Percentiles rank a stretch among this genome's conserved stretches.
phyloP scores from a whole-genome alignment of 441 rosid genomes.

The Adansonia madagascariensis region DNA sequence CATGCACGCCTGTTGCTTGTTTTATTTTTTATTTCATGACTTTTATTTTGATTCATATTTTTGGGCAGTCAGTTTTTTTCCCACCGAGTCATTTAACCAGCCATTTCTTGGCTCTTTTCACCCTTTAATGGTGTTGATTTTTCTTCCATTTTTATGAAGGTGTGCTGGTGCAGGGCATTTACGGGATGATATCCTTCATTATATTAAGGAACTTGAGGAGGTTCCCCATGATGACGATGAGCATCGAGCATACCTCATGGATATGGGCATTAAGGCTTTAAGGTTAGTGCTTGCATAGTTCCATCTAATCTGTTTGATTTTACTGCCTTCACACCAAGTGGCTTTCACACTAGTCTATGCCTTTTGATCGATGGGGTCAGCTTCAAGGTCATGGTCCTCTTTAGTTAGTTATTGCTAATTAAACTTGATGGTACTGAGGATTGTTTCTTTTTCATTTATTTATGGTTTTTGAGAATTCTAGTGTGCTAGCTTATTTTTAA shows the following conservation, averaged over 20 bases:
- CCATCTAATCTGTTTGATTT: slow-evolving; percentile 16
- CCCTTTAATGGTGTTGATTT: slow-evolving; percentile 28
- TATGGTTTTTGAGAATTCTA: slow-evolving; percentile 8
- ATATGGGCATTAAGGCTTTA: slow-evolving; percentile 88
- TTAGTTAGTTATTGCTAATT: not conserved
- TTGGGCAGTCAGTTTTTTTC: not conserved
- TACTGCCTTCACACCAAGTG: slow-evolving; percentile 1
- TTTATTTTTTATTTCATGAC: not conserved
- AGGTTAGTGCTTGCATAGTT: slow-evolving; percentile 52
- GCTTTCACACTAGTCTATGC: slow-evolving; percentile 5
- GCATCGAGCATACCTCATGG: slow-evolving; percentile 65
- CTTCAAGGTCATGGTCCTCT: slow-evolving; percentile 3
- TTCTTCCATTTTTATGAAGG: slow-evolving; percentile 43
- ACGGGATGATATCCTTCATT: slow-evolving; percentile 76
- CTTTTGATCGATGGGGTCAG: not conserved
- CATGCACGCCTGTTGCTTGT: slow-evolving; percentile 3
- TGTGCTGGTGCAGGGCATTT: slow-evolving; percentile 97
- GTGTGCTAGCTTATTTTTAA: not conserved
- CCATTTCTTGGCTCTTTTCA: not conserved
- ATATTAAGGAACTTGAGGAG: slow-evolving; percentile 67
- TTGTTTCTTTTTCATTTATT: not conserved
- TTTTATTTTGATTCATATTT: not conserved
- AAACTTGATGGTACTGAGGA: not conserved
- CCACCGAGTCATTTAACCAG: slow-evolving; percentile 18
- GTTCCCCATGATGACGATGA: slow-evolving; percentile 61